Conservation (phyloP, 2,329 filamentous ascomycete species). For the Claviceps fusiformis region DNA sequence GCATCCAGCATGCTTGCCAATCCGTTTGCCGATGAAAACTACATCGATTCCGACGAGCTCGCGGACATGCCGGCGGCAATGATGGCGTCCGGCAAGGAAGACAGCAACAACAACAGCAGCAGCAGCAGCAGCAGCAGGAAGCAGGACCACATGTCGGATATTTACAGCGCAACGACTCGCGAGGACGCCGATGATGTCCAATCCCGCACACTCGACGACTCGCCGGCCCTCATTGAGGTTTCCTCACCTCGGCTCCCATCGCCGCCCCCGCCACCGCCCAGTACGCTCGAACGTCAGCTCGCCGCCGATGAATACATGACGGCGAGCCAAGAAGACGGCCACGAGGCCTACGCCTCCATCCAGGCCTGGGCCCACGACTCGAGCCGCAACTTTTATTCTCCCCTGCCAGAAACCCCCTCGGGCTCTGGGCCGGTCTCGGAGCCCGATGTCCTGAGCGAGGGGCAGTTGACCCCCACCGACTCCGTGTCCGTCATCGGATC, state of each 20-base stretch:
- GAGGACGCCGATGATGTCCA: constrained; percentile 16
- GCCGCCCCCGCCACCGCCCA: constrained; percentile 14
- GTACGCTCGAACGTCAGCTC: constrained; percentile 23
- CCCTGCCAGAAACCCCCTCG: constrained; percentile 39
- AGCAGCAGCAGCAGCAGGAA: no score
- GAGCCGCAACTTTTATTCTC: constrained; percentile 44
- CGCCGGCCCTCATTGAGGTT: constrained; percentile 22
- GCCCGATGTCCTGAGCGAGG: constrained; percentile 36
- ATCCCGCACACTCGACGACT: constrained; percentile 12
- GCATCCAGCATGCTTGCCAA: constrained; percentile 35
- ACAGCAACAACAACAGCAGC: constrained; percentile 7
- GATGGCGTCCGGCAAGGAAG: constrained; percentile 30
- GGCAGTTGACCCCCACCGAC: constrained; percentile 45
- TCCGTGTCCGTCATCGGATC: constrained; percentile 41
- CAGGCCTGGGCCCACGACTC: constrained; percentile 50
- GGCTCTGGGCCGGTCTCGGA: constrained; percentile 36
- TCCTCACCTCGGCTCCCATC: constrained; percentile 8
- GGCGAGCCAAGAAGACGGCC: constrained; percentile 31
- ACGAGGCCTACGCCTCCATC: constrained; percentile 44
- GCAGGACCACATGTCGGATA: constrained; percentile 37
- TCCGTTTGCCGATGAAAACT: constrained; percentile 45
- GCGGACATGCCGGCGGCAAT: constrained; percentile 24
- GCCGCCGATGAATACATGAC: constrained; percentile 37
- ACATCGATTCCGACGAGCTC: constrained; percentile 35
- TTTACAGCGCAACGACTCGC: constrained; percentile 44